These are phyloP conservation scores for Cladophialophora bantiana DNA, from an alignment of 2,329 filamentous ascomycete species.

Conservation along the genomic window DNA sequence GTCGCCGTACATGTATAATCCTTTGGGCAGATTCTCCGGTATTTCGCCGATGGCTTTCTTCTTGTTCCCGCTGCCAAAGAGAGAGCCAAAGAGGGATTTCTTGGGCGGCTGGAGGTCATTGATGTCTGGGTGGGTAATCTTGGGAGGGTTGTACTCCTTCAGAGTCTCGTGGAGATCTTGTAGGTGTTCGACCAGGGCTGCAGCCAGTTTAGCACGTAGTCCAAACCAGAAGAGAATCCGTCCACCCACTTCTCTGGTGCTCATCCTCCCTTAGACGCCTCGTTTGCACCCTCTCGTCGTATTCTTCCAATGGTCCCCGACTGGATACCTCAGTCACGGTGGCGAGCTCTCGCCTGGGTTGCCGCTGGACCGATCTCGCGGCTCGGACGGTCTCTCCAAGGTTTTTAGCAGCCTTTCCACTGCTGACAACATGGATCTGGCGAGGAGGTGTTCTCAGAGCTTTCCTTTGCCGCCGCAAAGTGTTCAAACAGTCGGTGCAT, in stretches of 20 bases:
- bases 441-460: slow-evolving; percentile 8
- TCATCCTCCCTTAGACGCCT: slow-evolving; percentile 83
- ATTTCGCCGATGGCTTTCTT: slow-evolving; percentile 60
- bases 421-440: slow-evolving; percentile 13
- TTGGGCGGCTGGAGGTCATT: slow-evolving; percentile 68
- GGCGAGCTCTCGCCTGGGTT: slow-evolving; percentile 29
- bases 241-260: slow-evolving; percentile 78
- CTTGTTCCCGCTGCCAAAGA: slow-evolving; percentile 58
- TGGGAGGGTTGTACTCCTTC: slow-evolving; percentile 72
- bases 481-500: slow-evolving; percentile 31
- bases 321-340: slow-evolving; percentile 31
- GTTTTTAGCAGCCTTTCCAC: background rate
- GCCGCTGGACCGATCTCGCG: slow-evolving; percentile 1
- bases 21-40: slow-evolving; percentile 78
- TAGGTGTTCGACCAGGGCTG: slow-evolving; percentile 85
- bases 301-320: slow-evolving; percentile 81
- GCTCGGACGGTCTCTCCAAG: background rate
- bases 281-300: slow-evolving; percentile 77
- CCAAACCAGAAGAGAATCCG: background rate
- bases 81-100: slow-evolving; percentile 59
- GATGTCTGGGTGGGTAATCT: slow-evolving; percentile 77
- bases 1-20: slow-evolving; percentile 93
- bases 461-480: slow-evolving; percentile 17
- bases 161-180: slow-evolving; percentile 90
- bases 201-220: slow-evolving; percentile 21